These are phyloP conservation scores for Paspalum vaginatum DNA, from an alignment of 176 grass and related monocot species.

Conservation along the genomic window DNA sequence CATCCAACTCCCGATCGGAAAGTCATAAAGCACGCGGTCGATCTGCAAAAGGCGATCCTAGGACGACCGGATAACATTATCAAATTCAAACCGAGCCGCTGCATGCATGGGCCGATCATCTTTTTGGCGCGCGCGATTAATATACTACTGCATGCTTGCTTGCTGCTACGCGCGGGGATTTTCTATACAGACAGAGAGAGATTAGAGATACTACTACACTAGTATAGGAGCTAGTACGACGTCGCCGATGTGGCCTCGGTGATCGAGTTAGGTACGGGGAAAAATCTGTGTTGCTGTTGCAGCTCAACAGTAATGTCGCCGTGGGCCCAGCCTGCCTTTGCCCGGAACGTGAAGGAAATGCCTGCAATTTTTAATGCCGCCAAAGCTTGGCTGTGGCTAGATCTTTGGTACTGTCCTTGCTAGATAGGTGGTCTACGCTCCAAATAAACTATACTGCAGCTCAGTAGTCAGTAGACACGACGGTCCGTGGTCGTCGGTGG, in stretches of 20 bases:
- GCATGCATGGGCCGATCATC: background rate
- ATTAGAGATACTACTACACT: too few relatives aligned
- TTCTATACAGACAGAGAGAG: too few relatives aligned
- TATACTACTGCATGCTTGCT: too few relatives aligned
- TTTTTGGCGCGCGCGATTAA: background rate
- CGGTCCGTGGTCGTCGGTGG: background rate
- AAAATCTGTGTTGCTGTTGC: background rate
- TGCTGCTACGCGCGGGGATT: too few relatives aligned
- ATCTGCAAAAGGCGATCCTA: conserved; percentile 35
- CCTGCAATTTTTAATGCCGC: background rate
- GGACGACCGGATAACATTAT: conserved; percentile 42
- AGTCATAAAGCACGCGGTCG: background rate
- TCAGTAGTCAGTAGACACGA: background rate
- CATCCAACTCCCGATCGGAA: background rate
- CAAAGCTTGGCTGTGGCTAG: background rate
- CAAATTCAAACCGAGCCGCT: conserved; percentile 2
- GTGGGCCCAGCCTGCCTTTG: background rate
- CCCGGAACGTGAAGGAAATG: conserved; percentile 30
- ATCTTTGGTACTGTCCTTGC: background rate
- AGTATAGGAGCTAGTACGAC: background rate
- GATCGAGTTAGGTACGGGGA: conserved; percentile 38
- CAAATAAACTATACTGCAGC: conserved; percentile 16
- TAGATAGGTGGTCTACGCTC: background rate
- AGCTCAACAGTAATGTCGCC: background rate
- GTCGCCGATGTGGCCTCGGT: background rate